phyloP scores from a whole-genome alignment of 345 rosid genomes.

The Xanthoceras sorbifolium region DNA sequence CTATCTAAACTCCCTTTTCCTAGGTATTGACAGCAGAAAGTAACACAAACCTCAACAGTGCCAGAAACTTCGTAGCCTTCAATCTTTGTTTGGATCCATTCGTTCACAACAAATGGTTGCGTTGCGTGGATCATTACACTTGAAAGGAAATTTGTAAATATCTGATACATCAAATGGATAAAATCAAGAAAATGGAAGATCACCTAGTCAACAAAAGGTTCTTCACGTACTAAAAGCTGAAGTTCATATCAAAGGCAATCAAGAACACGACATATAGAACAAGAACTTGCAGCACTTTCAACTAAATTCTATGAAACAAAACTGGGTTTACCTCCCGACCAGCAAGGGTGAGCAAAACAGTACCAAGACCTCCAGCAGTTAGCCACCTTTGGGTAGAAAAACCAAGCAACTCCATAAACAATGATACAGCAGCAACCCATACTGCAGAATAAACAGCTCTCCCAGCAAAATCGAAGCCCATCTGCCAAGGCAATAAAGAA shows the following conservation, averaged over 20 bases:
- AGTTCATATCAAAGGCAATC: background rate
- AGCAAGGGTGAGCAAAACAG: slow-evolving; percentile 95
- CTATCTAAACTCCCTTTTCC: background rate
- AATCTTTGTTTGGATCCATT: slow-evolving; percentile 95
- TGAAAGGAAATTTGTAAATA: slow-evolving; percentile 91
- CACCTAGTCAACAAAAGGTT: slow-evolving; percentile 7
- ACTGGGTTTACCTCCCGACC: slow-evolving; percentile 81
- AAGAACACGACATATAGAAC: background rate
- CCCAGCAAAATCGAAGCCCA: slow-evolving; percentile 91
- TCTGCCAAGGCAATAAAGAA: slow-evolving; percentile 52
- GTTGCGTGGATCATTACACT: slow-evolving; percentile 93
- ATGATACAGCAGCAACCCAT: slow-evolving; percentile 88
- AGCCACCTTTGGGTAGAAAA: slow-evolving; percentile 94
- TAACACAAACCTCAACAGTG: slow-evolving; percentile 84
- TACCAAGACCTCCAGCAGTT: slow-evolving; percentile 98
- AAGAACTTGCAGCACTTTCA: background rate
- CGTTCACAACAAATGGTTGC: slow-evolving; percentile 82
- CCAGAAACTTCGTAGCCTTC: slow-evolving; percentile 99
- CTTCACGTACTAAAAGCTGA: slow-evolving; percentile 2
- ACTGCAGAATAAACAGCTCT: slow-evolving; percentile 87
- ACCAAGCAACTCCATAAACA: slow-evolving; percentile 95
- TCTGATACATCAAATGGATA: slow-evolving; percentile 49
- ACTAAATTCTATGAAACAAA: slow-evolving; percentile 14
- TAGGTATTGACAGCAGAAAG: slow-evolving; percentile 14
- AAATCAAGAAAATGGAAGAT: slow-evolving; percentile 12